Evolutionary conservation across 2,329 filamentous ascomycete species (phyloP), one percentile per base, ranked within the genome.

Genomic region (Botrytis paeoniae): DNA sequence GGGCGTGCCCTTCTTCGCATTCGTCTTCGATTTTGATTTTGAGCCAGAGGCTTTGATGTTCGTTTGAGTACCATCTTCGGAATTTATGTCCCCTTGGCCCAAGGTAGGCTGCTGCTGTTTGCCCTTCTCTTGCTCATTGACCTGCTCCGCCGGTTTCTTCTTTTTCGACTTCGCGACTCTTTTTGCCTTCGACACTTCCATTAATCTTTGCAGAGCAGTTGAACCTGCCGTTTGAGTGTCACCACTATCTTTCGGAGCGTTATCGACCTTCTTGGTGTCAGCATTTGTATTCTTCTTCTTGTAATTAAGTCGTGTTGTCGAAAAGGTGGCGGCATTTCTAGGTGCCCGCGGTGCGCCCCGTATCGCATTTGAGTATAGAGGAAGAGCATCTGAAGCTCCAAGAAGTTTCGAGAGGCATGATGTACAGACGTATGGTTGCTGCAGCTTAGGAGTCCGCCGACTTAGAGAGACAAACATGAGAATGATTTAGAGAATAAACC

Each of bases 401-500:
- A 72, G 54, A 43, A 72, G 62, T 62, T 70, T 76, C 68, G 71
- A 74, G 59, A 77, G 66, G 71, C 77, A 78, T 75, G 74, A 75
- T 70, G 77, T 76, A 57, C 77, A 79, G 39, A 77, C 74, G 60
- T 79, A 76, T 63, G 74, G 59, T 22, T 75, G 74, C 64, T 65
- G 75, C 25, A 72, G 62, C 62, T 71, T 77, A 64, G 74, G 73
- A 35, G 73, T 74, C 51, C 75, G 73, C 54, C 77, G 77, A 51
- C 77, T 75, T 35, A 78, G 32, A 75, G 75, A 75, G n/a, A 75
- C 64, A 57, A 78, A 77, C 78, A 80, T 80, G 9, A 35, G 59
- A 54, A 62, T 20, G 25, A n/a, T 73, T 54, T 22, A 63, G 35
- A 41, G 43, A 35, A 51, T 20, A 57, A 54, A 45, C 35, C 57